Evolutionary conservation across 2,329 filamentous ascomycete species (phyloP).

Genomic region (Colletotrichum agaves): DNA sequence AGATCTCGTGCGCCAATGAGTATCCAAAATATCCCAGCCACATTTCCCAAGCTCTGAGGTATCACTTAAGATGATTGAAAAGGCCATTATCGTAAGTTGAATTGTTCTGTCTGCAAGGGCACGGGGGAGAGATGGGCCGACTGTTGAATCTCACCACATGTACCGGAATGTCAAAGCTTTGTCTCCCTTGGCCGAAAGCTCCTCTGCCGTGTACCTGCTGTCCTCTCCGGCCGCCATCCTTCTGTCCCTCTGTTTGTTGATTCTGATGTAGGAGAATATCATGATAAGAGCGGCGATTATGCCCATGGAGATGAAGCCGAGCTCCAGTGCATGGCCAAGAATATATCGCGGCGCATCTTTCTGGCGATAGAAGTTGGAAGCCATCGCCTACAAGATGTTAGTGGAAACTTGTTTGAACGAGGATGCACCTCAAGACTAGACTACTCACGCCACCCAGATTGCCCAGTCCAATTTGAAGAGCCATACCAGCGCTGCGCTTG

Average conservation of each 20-base stretch:
- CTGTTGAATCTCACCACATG: conserved; percentile 53
- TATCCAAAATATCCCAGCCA: no score
- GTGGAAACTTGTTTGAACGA: neutral
- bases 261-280: conserved; percentile 61
- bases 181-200: conserved; percentile 69
- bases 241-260: conserved; percentile 68
- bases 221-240: conserved; percentile 57
- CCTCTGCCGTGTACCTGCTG: conserved; percentile 52
- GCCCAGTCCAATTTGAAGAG: conserved; percentile 70
- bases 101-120: no score
- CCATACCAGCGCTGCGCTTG: conserved; percentile 75
- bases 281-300: conserved; percentile 57
- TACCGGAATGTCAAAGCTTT: conserved; percentile 72
- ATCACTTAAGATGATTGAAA: no score
- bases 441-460: conserved; percentile 63
- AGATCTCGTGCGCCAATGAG: no score
- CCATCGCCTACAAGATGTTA: conserved; percentile 64
- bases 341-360: conserved; percentile 60
- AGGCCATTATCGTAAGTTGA: no score
- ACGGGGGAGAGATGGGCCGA: neutral
- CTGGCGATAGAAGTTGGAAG: conserved; percentile 76
- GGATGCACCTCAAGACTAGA: no score
- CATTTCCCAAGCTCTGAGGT: no score
- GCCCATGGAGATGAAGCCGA: conserved; percentile 59
- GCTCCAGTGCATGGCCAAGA: conserved; percentile 61